Evolutionary conservation across 495 filamentous ascomycete genomes (phyloP).

Genomic region (Penicillium dipodomyicola): DNA sequence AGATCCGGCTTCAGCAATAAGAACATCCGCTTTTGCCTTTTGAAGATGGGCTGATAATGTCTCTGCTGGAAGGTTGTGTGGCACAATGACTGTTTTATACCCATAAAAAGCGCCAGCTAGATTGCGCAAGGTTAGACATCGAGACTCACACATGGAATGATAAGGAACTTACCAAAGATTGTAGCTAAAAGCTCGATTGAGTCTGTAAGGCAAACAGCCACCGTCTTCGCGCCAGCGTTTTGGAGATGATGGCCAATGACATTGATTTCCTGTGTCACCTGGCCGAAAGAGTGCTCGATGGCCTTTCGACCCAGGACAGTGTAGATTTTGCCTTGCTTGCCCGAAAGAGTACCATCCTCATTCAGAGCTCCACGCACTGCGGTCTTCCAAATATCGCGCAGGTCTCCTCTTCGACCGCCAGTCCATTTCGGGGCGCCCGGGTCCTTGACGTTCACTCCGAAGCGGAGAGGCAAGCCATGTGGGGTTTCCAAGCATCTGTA

Average conservation of each 20-base stretch:
- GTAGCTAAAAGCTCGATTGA: constrained; percentile 79
- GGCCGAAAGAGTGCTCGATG: constrained; percentile 65
- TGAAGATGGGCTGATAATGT: constrained; percentile 66
- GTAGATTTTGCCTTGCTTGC: constrained; percentile 69
- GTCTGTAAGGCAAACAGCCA: constrained; percentile 91
- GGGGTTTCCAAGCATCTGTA: constrained; percentile 81
- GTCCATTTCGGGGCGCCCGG: constrained; percentile 78
- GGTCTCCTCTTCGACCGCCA: constrained; percentile 78
- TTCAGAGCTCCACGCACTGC: constrained; percentile 63
- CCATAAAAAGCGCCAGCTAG: constrained; percentile 77
- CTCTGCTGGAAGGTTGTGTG: constrained; percentile 69
- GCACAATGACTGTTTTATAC: constrained; percentile 76
- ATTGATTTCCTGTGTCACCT: constrained; percentile 81
- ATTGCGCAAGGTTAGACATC: constrained; percentile 14
- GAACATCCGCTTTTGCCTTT: constrained; percentile 67
- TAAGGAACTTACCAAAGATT: constrained; percentile 56
- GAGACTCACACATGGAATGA: background rate
- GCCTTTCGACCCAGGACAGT: constrained; percentile 75
- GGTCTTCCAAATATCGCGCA: constrained; percentile 88
- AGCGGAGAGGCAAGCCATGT: constrained; percentile 75
- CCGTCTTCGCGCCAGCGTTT: constrained; percentile 63
- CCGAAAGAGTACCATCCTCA: constrained; percentile 55
- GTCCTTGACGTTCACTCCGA: constrained; percentile 82
- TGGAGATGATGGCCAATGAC: constrained; percentile 77
- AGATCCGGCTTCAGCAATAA: constrained; percentile 84